Evolutionary conservation across 108 stramenopile species (phyloP), one percentile per base, ranked within the genome.

Genomic region (Stephanodiscus minutulus): DNA sequence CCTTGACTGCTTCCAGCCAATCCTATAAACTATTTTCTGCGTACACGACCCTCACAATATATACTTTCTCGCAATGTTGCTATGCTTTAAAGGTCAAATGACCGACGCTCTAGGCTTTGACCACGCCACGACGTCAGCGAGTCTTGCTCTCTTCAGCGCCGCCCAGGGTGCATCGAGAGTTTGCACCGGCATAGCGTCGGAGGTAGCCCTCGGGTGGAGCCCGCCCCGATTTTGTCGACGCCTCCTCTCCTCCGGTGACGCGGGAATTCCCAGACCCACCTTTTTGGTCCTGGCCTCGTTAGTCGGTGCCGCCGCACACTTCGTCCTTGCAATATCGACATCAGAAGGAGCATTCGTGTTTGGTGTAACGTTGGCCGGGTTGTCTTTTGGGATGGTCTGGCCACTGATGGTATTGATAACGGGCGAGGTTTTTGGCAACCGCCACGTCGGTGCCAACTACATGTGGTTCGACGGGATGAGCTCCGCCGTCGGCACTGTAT

Each of bases 351-450:
- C 64, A 7, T 94, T 94, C 62, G 88, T 90, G 0, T 58, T 89
- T 12, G 93, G 93, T 2, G 83, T 85, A 9, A 78, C 90, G 31
- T 66, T 94, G 33, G 82, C 87, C 5, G 93, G 93, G 0, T 29
- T 75, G 31, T 87, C 90, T 7, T 94, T 94, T 85, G 93, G 93
- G 21, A 94, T 88, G 89, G 74, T 85, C 27, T 94, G 93, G 93
- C 93, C 93, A 21, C 59, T 91, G 50, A 75, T 94, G 84, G 93
- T 93, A 4, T 44, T 44, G 31, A 61, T 71, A 24, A 53, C 25
- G 22, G 52, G 39, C 89, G 90, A 81, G 64, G 86, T 20, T 94
- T 90, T 58, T 89, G 90, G 18, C 84, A 84, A 7, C 25, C 68
- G 58, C 7, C 81, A 94, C 64, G 78, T 88, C 63, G 89, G 84